These are phyloP conservation scores for Takakia lepidozioides DNA, from an alignment of 225 moss, liverwort and hornwort species.

Conservation along the genomic window DNA sequence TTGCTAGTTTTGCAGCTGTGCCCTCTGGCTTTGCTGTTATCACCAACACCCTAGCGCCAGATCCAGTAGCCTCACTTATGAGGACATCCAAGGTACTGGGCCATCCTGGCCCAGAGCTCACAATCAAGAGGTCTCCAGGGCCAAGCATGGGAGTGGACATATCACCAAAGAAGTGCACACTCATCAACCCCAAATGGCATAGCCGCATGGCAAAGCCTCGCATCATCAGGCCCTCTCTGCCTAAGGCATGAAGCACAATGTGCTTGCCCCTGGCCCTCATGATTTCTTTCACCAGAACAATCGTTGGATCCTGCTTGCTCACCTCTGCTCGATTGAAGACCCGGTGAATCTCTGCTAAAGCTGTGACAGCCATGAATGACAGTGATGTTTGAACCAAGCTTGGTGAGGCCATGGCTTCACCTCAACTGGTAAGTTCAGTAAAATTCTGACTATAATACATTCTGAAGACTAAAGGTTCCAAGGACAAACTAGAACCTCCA, in stretches of 20 bases:
- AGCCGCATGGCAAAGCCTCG: slow-evolving; percentile 76
- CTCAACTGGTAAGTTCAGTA: no score
- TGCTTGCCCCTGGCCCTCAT: slow-evolving; percentile 55
- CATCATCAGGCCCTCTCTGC: slow-evolving; percentile 87
- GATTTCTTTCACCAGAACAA: slow-evolving; percentile 64
- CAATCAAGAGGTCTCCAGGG: slow-evolving; percentile 63
- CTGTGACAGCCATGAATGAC: slow-evolving; percentile 87
- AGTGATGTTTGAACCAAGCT: slow-evolving; percentile 45
- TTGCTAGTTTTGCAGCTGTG: slow-evolving; percentile 56
- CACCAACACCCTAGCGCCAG: slow-evolving; percentile 69
- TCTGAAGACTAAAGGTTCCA: no score
- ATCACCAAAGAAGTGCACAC: slow-evolving; percentile 68
- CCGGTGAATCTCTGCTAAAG: slow-evolving; percentile 75
- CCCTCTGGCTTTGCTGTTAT: slow-evolving; percentile 69
- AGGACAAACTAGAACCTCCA: no score
- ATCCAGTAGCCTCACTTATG: slow-evolving; percentile 59
- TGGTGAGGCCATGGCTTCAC: slow-evolving; percentile 29
- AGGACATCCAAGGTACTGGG: slow-evolving; percentile 62
- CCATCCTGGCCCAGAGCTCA: slow-evolving; percentile 70
- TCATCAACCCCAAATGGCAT: slow-evolving; percentile 60
- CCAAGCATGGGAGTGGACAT: slow-evolving; percentile 66
- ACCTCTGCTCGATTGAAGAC: slow-evolving; percentile 82
- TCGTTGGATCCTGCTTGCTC: slow-evolving; percentile 50
- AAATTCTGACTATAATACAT: no score
- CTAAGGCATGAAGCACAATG: slow-evolving; percentile 72